Conservation (phyloP, 257 asterid genomes). For the Solanum paucissectum region DNA sequence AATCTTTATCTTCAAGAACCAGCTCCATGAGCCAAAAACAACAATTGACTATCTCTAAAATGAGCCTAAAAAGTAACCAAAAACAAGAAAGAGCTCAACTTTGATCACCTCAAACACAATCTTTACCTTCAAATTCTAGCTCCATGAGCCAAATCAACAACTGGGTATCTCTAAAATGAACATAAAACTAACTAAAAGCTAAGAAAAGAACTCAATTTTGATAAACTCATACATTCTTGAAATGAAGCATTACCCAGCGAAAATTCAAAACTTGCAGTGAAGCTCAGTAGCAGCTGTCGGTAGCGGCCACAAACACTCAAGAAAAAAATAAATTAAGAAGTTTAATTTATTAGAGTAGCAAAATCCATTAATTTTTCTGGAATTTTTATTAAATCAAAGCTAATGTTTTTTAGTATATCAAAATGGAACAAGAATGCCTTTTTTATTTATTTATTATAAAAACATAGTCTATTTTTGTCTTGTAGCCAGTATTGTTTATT, state of each 20-base stretch:
- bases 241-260: neutral
- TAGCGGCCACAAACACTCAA: neutral
- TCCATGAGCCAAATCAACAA: neutral
- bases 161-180: neutral
- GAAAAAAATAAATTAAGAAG: no score
- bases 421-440: neutral
- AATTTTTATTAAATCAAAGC: neutral
- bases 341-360: neutral
- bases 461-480: neutral
- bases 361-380: neutral
- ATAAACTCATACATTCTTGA: neutral
- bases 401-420: neutral
- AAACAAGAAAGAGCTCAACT: neutral
- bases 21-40: neutral
- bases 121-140: neutral
- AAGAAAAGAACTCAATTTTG: neutral
- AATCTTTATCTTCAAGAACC: neutral
- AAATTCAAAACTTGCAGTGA: neutral
- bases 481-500: neutral
- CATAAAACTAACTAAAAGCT: neutral
- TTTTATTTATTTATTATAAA: neutral
- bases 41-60: neutral
- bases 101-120: neutral
- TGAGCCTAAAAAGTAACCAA: neutral
- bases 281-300: neutral